Conservation (phyloP, 257 asterid genomes). For the Solanum pennellii region DNA sequence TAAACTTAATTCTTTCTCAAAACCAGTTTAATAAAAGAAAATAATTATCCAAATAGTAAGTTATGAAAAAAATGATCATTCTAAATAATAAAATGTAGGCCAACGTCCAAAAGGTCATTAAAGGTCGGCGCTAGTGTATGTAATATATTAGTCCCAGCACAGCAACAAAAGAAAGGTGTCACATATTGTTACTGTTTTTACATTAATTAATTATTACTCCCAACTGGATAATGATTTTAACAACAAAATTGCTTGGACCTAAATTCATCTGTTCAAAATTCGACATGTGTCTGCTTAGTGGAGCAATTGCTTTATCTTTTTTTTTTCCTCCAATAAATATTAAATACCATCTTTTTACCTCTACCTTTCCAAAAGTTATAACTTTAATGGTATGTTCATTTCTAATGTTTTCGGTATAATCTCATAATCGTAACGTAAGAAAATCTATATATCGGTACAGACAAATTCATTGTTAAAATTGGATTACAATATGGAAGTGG, state of each 20-base stretch:
- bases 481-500: not conserved
- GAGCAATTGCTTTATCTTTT: not conserved
- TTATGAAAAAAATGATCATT: not conserved
- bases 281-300: not conserved
- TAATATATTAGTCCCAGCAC: not conserved
- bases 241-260: not conserved
- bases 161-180: not conserved
- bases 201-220: not conserved
- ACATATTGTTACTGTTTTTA: not conserved
- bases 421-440: accelerated
- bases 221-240: not conserved
- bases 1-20: not conserved
- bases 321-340: not conserved
- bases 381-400: not conserved
- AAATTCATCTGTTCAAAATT: not conserved
- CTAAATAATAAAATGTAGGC: not conserved
- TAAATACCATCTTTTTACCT: not conserved
- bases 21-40: not conserved
- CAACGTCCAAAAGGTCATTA: not conserved
- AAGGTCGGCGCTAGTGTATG: not conserved
- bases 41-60: not conserved
- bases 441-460: accelerated
- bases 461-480: not conserved
- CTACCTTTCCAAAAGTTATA: not conserved
- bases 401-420: not conserved